Conservation (phyloP, 1,284 basidiomycete species). For the Volvariella surrecta region DNA sequence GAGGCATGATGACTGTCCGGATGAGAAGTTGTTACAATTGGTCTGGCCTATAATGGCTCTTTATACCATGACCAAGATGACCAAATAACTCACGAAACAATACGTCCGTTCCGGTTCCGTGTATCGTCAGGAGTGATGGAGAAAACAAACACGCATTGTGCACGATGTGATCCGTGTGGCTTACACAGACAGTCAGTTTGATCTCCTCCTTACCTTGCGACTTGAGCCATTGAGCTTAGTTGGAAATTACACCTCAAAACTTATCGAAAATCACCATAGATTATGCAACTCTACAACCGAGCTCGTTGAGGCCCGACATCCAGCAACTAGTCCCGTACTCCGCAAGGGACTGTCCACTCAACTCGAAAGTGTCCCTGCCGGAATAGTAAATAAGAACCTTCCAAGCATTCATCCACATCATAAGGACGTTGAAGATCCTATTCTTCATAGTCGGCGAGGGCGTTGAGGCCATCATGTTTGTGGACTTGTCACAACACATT, state of each 20-base stretch:
- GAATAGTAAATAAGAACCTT: slow-evolving; percentile 32
- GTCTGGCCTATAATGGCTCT: neutral
- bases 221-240: too few relatives aligned
- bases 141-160: too few relatives aligned
- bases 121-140: too few relatives aligned
- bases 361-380: slow-evolving; percentile 20
- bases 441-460: slow-evolving; percentile 48
- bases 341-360: neutral
- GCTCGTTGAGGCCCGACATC: slow-evolving; percentile 34
- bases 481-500: slow-evolving; percentile 16
- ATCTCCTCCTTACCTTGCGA: too few relatives aligned
- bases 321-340: slow-evolving; percentile 12
- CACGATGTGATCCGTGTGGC: too few relatives aligned
- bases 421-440: slow-evolving; percentile 57
- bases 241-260: too few relatives aligned
- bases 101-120: too few relatives aligned
- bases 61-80: too few relatives aligned
- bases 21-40: neutral
- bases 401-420: slow-evolving; percentile 30
- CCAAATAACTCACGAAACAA: too few relatives aligned
- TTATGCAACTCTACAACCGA: slow-evolving; percentile 8
- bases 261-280: too few relatives aligned
- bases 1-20: neutral
- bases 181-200: too few relatives aligned
- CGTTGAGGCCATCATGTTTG: slow-evolving; percentile 64